Conservation (phyloP, 306 rosid species). For the Cercis canadensis region DNA sequence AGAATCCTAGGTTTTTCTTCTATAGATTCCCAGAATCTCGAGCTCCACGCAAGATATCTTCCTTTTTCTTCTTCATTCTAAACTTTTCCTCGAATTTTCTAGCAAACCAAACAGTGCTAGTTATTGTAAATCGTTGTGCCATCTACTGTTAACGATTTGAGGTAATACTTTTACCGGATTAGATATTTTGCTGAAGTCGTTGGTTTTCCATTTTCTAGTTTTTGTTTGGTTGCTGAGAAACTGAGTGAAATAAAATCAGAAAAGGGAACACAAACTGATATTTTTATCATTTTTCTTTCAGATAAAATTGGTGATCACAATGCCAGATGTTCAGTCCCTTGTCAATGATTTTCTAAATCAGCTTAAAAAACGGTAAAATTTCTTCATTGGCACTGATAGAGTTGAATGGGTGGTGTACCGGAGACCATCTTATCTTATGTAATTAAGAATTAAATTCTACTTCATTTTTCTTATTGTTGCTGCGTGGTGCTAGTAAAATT, state of each 20-base stretch:
- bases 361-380: constrained; percentile 76
- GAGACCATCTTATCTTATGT: not conserved
- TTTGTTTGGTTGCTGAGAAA: constrained; percentile 19
- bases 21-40: too few relatives aligned
- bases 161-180: not conserved
- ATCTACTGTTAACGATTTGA: not conserved
- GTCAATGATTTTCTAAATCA: constrained; percentile 77
- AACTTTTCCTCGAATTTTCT: not conserved
- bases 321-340: constrained; percentile 88
- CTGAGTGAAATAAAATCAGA: not conserved
- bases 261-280: not conserved
- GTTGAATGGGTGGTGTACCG: constrained; percentile 26
- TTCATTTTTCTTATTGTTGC: not conserved
- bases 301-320: constrained; percentile 51
- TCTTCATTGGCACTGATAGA: constrained; percentile 15
- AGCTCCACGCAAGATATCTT: not conserved
- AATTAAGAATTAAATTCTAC: not conserved
- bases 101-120: not conserved
- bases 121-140: not conserved
- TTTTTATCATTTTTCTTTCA: constrained; percentile 28
- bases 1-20: too few relatives aligned
- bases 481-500: constrained; percentile 66
- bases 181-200: not conserved
- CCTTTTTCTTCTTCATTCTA: constrained; percentile 1
- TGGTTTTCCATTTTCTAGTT: not conserved